phyloP scores from a whole-genome alignment of 2,329 filamentous ascomycete species.

The Penicillium hesseltinei region DNA sequence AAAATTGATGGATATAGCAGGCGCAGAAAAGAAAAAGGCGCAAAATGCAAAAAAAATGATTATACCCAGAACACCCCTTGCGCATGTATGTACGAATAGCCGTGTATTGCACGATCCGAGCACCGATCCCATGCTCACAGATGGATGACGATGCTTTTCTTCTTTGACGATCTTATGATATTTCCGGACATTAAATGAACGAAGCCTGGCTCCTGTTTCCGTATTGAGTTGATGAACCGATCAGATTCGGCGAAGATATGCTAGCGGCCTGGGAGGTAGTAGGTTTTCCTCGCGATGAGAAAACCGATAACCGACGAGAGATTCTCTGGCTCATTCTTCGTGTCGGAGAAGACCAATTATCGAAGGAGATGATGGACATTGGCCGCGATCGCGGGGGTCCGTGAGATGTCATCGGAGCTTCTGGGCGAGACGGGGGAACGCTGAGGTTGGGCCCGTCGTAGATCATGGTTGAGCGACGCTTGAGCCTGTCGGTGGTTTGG shows the following conservation, averaged over 20 bases:
- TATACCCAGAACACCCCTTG: constrained; percentile 1
- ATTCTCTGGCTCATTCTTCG: constrained; percentile 28
- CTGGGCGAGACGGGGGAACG: constrained; percentile 13
- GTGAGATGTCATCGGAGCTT: constrained; percentile 15
- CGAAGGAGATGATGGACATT: constrained; percentile 28
- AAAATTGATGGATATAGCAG: neutral
- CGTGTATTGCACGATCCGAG: neutral
- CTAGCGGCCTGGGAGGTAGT: constrained; percentile 17
- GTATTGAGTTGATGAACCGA: constrained; percentile 33
- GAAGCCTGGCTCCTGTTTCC: constrained; percentile 13
- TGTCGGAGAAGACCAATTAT: constrained; percentile 20
- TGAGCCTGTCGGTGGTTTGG: constrained; percentile 26
- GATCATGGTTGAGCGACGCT: constrained; percentile 30
- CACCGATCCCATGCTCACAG: neutral
- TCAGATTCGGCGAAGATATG: constrained; percentile 36
- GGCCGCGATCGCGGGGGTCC: constrained; percentile 23
- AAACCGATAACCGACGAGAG: constrained; percentile 25
- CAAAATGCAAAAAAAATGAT: neutral
- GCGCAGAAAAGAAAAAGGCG: neutral
- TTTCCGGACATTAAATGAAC: constrained; percentile 12
- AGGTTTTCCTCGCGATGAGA: constrained; percentile 20
- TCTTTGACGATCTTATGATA: neutral
- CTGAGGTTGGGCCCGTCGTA: neutral
- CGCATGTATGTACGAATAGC: constrained; percentile 1
- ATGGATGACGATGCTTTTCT: neutral